phyloP scores from a whole-genome alignment of 1,284 basidiomycete genomes.

The Coniophora puteana region DNA sequence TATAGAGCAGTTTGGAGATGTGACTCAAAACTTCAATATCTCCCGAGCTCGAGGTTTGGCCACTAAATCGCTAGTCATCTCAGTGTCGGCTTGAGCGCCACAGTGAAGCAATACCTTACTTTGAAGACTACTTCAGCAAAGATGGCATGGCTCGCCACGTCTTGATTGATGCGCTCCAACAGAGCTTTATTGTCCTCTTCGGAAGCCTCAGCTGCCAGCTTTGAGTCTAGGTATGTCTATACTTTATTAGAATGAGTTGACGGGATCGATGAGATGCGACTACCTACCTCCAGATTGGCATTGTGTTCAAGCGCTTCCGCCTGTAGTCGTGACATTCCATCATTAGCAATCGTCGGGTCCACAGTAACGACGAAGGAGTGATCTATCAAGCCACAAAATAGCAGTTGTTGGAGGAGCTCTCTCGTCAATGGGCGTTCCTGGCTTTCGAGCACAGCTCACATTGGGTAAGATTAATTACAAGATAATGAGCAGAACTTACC shows the following conservation, averaged over 20 bases:
- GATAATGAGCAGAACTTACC: slow-evolving; percentile 12
- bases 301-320: slow-evolving; percentile 56
- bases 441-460: slow-evolving; percentile 14
- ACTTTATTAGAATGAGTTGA: slow-evolving; percentile 1
- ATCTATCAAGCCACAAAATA: slow-evolving; percentile 53
- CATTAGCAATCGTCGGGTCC: slow-evolving; percentile 47
- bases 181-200: slow-evolving; percentile 47
- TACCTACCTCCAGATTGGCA: slow-evolving; percentile 46
- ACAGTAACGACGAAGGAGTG: slow-evolving; percentile 43
- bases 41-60: slow-evolving; percentile 31
- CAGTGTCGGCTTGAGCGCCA: slow-evolving; percentile 6
- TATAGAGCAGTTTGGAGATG: slow-evolving; percentile 60
- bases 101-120: slow-evolving; percentile 32
- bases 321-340: slow-evolving; percentile 44
- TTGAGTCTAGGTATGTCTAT: slow-evolving; percentile 59
- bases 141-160: slow-evolving; percentile 53
- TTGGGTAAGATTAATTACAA: not conserved
- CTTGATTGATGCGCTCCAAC: slow-evolving; percentile 55
- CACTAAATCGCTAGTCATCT: not conserved
- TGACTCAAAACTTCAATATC: slow-evolving; percentile 67
- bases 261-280: slow-evolving; percentile 1
- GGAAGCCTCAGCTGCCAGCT: slow-evolving; percentile 50
- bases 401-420: slow-evolving; percentile 57
- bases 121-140: slow-evolving; percentile 58
- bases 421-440: slow-evolving; percentile 47